These are phyloP conservation scores for Diophrys appendiculata DNA, from an alignment of 73 alveolate species.

Conservation along the genomic window DNA sequence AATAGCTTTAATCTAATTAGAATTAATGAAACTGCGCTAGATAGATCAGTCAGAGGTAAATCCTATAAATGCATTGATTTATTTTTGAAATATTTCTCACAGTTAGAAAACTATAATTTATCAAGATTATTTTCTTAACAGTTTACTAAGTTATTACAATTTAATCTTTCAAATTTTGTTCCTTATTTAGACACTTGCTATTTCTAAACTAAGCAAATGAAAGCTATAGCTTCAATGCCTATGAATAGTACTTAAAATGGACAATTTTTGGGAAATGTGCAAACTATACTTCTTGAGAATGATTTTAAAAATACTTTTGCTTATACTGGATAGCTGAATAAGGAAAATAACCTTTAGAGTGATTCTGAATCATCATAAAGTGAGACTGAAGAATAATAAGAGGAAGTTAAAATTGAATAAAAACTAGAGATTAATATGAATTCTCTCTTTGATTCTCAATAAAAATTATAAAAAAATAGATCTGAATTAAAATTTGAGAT, in stretches of 20 bases:
- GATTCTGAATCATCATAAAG: background rate
- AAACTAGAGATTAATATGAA: too few relatives aligned
- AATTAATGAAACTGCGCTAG: background rate
- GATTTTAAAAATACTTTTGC: background rate
- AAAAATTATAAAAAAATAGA: too few relatives aligned
- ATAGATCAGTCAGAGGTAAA: background rate
- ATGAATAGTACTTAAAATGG: background rate
- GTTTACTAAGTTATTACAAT: constrained; percentile 6
- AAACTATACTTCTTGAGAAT: background rate
- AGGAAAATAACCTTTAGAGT: background rate
- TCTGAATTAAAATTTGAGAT: too few relatives aligned
- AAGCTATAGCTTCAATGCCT: background rate
- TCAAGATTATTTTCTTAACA: background rate
- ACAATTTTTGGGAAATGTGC: background rate
- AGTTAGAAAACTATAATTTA: background rate
- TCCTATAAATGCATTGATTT: background rate
- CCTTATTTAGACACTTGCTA: constrained; percentile 14
- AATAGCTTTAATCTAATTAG: too few relatives aligned
- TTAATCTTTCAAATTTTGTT: background rate
- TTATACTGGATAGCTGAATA: background rate
- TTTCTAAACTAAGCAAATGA: constrained; percentile 28
- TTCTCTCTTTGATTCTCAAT: too few relatives aligned
- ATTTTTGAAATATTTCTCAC: background rate
- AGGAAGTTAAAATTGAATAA: background rate
- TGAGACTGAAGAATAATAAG: background rate